phyloP scores from a whole-genome alignment of 2,329 filamentous ascomycete genomes.

The Penicillium brevicompactum region DNA sequence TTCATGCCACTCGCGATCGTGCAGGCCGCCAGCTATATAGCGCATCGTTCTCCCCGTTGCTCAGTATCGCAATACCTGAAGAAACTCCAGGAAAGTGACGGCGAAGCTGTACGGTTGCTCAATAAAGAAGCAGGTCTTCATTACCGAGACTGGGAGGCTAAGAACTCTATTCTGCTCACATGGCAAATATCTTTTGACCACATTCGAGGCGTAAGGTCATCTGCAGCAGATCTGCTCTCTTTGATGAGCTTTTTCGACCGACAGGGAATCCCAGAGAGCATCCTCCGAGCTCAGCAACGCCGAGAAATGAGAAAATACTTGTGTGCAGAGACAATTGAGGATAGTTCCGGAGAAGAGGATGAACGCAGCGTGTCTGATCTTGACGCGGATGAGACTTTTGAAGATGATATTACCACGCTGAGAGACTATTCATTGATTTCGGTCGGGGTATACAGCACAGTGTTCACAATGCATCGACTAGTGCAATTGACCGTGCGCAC shows the following conservation, averaged over 20 bases:
- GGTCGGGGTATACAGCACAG: too few species aligned
- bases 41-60: neutral
- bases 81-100: constrained; percentile 39
- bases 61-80: constrained; percentile 8
- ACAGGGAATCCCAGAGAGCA: constrained; percentile 26
- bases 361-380: too few species aligned
- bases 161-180: constrained; percentile 29
- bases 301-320: neutral
- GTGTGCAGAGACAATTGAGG: constrained; percentile 27
- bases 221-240: constrained; percentile 28
- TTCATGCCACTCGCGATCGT: constrained; percentile 28
- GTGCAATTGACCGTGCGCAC: too few species aligned
- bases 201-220: constrained; percentile 21
- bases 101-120: too few species aligned
- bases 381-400: too few species aligned
- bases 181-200: constrained; percentile 38
- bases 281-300: constrained; percentile 12
- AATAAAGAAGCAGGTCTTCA: constrained; percentile 25
- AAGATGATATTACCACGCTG: too few species aligned
- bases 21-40: constrained; percentile 34
- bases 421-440: too few species aligned
- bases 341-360: constrained; percentile 1
- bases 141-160: constrained; percentile 24
- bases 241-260: constrained; percentile 34
- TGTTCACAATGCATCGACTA: too few species aligned